Conservation (phyloP, 768 basidiomycete genomes). For the Boletus sensibilis region DNA sequence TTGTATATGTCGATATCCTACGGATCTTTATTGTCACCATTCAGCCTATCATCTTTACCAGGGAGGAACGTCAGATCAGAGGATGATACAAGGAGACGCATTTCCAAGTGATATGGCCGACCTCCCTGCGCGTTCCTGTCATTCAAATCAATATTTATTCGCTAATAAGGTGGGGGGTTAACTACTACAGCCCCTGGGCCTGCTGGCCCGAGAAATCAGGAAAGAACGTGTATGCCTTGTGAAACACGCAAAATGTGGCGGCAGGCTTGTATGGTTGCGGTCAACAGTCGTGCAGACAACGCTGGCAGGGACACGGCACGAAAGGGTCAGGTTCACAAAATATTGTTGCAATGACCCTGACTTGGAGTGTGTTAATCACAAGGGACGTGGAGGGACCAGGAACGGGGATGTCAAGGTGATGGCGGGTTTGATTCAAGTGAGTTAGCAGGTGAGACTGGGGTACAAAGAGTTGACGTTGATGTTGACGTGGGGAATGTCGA, state of each 20-base stretch:
- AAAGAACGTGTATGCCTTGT: neutral
- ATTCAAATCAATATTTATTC: neutral
- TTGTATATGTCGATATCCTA: neutral
- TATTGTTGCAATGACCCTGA: neutral
- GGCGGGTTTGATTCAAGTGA: neutral
- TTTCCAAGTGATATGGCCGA: neutral
- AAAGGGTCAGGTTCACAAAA: neutral
- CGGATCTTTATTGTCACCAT: neutral
- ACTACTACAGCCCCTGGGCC: no score
- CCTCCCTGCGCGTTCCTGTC: neutral
- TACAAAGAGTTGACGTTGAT: conserved; percentile 3
- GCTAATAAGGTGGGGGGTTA: neutral
- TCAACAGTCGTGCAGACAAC: neutral
- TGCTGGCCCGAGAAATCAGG: neutral
- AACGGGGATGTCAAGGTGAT: neutral
- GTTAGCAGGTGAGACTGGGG: neutral
- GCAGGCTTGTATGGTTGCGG: neutral
- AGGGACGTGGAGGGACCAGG: neutral
- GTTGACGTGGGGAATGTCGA: conserved; percentile 11
- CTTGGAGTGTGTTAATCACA: neutral
- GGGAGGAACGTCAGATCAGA: no score
- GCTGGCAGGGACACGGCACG: neutral
- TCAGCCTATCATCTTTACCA: neutral
- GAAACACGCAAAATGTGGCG: neutral
- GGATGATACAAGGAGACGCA: no score